These are phyloP conservation scores for Lodderomyces elongisporus DNA, from an alignment of 1,139 yeast genomes.

Conservation along the genomic window DNA sequence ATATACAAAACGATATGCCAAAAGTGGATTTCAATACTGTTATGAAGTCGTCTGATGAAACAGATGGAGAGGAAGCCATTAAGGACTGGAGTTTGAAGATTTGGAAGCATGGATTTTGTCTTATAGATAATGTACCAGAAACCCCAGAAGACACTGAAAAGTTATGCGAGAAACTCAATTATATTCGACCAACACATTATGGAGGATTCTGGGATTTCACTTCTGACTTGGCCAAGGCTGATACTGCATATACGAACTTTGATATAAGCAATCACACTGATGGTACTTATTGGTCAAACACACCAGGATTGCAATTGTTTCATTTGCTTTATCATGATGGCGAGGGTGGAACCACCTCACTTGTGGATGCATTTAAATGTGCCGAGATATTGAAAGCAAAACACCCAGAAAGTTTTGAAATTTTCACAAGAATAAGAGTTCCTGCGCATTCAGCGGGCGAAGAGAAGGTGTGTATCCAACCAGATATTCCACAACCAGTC, in stretches of 20 bases:
- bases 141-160: conserved; percentile 57
- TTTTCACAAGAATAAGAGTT: conserved; percentile 48
- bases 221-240: conserved; percentile 64
- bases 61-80: conserved; percentile 41
- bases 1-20: conserved; percentile 44
- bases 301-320: conserved; percentile 71
- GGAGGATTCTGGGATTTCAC: conserved; percentile 85
- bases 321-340: conserved; percentile 67
- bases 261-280: conserved; percentile 69
- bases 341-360: conserved; percentile 66
- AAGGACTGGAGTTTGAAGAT: conserved; percentile 58
- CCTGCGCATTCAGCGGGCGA: conserved; percentile 84
- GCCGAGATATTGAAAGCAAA: conserved; percentile 46
- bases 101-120: conserved; percentile 58
- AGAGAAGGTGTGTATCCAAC: conserved; percentile 60
- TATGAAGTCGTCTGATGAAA: conserved; percentile 29
- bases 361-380: conserved; percentile 66
- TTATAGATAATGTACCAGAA: conserved; percentile 60
- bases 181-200: conserved; percentile 68
- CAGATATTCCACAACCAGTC: conserved; percentile 56
- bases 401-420: conserved; percentile 52
- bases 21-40: conserved; percentile 45
- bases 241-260: conserved; percentile 70
- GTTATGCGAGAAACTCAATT: conserved; percentile 56
- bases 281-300: conserved; percentile 75